Evolutionary conservation across 164 flowering plant genomes (phyloP), one percentile per base, ranked within the genome.

Genomic region (Macadamia tetraphylla): DNA sequence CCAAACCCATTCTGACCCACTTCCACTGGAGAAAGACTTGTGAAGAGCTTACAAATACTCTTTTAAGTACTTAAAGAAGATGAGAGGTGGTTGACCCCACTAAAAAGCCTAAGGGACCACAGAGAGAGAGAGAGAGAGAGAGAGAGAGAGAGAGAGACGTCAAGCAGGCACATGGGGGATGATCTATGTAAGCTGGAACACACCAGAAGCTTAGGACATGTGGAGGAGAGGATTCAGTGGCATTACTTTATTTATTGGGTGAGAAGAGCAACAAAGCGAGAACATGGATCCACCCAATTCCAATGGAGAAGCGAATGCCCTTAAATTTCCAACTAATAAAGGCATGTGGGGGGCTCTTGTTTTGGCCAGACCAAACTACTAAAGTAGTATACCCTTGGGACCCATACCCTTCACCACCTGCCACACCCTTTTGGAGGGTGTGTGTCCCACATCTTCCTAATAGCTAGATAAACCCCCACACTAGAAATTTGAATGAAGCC

Each of bases 231-330:
- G 62, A 60, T 31, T 60, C 62, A 31, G n/a, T 29, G 62, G 42
- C 40, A 31, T 31, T 60, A 29, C 15, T 31, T 60, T 60, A 30
- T 3, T 60, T 35, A 2, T 35, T 35, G 29, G 9, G 3, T 11
- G 14, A 11, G 9, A 60, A 1, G 42, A 32, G 13, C 62, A 53
- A 17, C 4, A 53, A 59, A 32, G 8, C n/a, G 23, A 44, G 53
- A 80, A 71, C 79, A 73, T 80, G 81, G 75, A 73, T 75, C 75
- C 77, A 77, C 79, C 79, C 71, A 60, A 70, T 68, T 68, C 72
- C 69, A 63, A 73, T 72, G 74, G 40, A 35, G 40, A 35, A 2
- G 40, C 3, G 40, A 35, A 35, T 35, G 51, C 74, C 75, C 62
- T 62, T 70, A 57, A 72, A 61, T 69, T 72, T 70, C 69, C 66